These are phyloP conservation scores for Paramecium sonneborni DNA, from an alignment of 73 alveolate species.

Conservation along the genomic window DNA sequence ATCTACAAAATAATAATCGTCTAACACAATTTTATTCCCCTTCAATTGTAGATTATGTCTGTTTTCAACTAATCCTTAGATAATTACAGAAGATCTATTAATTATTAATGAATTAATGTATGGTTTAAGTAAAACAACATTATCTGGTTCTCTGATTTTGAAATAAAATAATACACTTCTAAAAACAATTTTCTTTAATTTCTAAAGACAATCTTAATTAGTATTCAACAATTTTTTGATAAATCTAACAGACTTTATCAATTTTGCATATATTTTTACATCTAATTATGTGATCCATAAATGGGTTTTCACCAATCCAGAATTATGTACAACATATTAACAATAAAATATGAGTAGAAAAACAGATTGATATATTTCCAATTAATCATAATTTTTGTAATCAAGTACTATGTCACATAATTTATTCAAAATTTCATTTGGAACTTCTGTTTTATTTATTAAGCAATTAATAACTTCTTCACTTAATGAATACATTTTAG, in stretches of 20 bases:
- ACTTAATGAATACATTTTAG: not conserved
- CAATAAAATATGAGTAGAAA: not conserved
- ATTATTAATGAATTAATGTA: not conserved
- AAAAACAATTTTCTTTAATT: not conserved
- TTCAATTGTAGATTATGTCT: not conserved
- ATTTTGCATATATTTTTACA: not conserved
- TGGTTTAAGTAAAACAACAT: not conserved
- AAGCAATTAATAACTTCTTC: not conserved
- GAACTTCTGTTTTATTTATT: not conserved
- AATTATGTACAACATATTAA: not conserved
- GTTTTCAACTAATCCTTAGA: not conserved
- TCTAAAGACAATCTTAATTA: not conserved
- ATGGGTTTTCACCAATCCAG: not conserved
- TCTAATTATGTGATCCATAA: not conserved
- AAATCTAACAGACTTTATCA: not conserved
- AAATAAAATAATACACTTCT: not conserved
- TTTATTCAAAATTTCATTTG: not conserved
- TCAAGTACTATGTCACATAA: not conserved
- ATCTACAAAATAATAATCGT: slow-evolving; percentile 26
- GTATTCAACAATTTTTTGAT: not conserved
- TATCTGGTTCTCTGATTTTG: not conserved
- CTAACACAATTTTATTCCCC: not conserved
- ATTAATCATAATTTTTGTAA: not conserved
- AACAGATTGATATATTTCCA: not conserved
- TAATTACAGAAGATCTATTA: not conserved